Percentiles rank a stretch among this genome's conserved stretches.
Evolutionary conservation across 192 early-diverging fungal species (phyloP).

Genomic region (Chytriomyces sp.): DNA sequence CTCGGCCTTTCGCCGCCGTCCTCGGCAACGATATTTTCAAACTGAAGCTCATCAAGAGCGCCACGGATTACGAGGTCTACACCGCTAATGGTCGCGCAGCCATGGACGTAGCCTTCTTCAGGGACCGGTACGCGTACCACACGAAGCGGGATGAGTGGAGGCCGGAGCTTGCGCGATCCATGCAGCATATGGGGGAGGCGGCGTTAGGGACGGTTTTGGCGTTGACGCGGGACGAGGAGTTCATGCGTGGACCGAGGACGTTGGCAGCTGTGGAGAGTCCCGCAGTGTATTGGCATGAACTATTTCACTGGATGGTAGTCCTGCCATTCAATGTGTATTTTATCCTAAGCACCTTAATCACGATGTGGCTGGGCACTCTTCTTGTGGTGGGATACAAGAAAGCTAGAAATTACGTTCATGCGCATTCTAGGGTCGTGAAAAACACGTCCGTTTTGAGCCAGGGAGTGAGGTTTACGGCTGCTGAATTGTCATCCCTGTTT

Average conservation of each 20-base stretch:
- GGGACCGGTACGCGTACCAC: constrained; percentile 45
- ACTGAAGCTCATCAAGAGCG: constrained; percentile 17
- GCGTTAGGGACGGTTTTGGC: constrained; percentile 19
- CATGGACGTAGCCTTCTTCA: constrained; percentile 37
- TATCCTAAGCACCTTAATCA: not conserved
- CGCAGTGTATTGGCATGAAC: constrained; percentile 8
- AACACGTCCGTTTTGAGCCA: not conserved
- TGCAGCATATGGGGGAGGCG: constrained; percentile 48
- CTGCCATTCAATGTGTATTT: not conserved
- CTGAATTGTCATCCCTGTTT: not conserved
- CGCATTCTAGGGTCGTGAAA: not conserved
- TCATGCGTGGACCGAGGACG: not conserved
- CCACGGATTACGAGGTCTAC: constrained; percentile 45
- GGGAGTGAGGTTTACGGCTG: not conserved
- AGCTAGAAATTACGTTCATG: not conserved
- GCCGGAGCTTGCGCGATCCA: constrained; percentile 6
- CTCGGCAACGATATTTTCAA: constrained; percentile 14
- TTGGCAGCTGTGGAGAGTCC: not conserved
- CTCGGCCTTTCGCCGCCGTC: not conserved
- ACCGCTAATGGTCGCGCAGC: constrained; percentile 31
- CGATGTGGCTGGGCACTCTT: not conserved
- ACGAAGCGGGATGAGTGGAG: constrained; percentile 35
- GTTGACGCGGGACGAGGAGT: not conserved
- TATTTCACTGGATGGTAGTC: constrained; percentile 1
- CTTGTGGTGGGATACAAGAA: not conserved